Evolutionary conservation across 140 eudicot genomes (phyloP), one percentile per base, ranked within the genome.

Genomic region (Erigeron philadelphicus): DNA sequence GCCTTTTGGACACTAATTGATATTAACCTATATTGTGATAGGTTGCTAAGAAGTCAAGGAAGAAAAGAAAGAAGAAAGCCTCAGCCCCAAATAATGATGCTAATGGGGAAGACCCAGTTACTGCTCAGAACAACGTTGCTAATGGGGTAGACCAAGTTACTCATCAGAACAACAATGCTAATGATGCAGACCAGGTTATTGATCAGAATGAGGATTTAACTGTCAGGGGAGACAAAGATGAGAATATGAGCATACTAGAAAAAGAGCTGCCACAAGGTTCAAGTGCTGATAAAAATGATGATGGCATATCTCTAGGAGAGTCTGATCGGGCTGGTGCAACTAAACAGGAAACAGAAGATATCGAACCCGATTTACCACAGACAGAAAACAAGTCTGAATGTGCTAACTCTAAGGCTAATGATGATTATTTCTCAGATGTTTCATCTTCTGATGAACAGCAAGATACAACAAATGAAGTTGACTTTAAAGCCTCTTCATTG

Each of bases 11-110:
- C 76, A 68, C 61, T 70, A 68, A 55, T 54, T 53, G 74, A 38
- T 66, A 66, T 15, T 11, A 21, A 62, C 9, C 19, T 48, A 52
- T 68, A 17, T 66, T 75, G 6, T 72, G 61, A 19, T 81, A 93
- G 98, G 96, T 93, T 65, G 80, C 98, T 66, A 89, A 69, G 68
- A 93, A 87, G 81, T 66, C 83, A 11, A 89, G 95, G 78, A 86
- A 75, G 93, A 83, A 70, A 75, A 85, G 75, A 72, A 70, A 59
- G 68, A 84, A 83, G 81, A 88, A 84, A 64, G 68, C 71, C 45
- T 59, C 57, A 40, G 57, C 61, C 49, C 54, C 78, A 38, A 78
- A 77, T 80, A 83, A 83, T 38, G 87, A 81, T 50, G 79, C 50
- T 59, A 72, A 72, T 72, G 73, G 70, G 71, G 61, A 76, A 31